Conservation (phyloP, 306 rosid genomes). For the Heteromeles arbutifolia region DNA sequence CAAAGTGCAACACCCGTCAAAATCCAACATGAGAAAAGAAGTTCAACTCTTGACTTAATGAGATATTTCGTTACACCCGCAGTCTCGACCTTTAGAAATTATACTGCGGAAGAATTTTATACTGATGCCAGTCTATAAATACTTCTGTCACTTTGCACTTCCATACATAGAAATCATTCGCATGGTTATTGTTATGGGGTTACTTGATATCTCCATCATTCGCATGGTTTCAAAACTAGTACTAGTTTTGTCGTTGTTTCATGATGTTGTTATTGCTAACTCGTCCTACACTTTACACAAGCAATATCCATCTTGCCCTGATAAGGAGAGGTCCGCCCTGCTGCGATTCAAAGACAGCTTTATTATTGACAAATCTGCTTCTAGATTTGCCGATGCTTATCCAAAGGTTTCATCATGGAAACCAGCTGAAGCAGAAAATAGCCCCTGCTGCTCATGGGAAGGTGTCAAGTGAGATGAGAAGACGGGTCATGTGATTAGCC, state of each 20-base stretch:
- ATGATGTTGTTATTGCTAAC: neutral
- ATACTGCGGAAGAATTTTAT: too few species aligned
- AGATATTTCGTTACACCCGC: too few species aligned
- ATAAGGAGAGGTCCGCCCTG: neutral
- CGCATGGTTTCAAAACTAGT: neutral
- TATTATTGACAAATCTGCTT: neutral
- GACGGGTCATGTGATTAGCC: neutral
- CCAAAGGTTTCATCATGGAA: constrained; percentile 1
- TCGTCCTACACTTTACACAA: neutral
- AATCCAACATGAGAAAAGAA: too few species aligned
- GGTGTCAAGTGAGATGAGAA: constrained; percentile 12
- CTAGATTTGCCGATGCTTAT: neutral
- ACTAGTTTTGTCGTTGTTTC: neutral
- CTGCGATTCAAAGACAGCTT: constrained; percentile 10
- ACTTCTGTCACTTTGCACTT: neutral
- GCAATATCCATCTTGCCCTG: neutral
- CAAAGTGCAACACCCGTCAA: too few species aligned
- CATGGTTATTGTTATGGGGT: neutral
- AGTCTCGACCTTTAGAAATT: too few species aligned
- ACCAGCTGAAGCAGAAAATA: neutral
- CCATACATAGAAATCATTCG: neutral
- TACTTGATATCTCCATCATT: neutral
- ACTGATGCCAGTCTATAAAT: neutral
- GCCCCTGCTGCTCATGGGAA: constrained; percentile 7
- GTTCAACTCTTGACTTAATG: too few species aligned